Conservation (phyloP, 768 basidiomycete genomes). For the Amanita pseudoporphyria region DNA sequence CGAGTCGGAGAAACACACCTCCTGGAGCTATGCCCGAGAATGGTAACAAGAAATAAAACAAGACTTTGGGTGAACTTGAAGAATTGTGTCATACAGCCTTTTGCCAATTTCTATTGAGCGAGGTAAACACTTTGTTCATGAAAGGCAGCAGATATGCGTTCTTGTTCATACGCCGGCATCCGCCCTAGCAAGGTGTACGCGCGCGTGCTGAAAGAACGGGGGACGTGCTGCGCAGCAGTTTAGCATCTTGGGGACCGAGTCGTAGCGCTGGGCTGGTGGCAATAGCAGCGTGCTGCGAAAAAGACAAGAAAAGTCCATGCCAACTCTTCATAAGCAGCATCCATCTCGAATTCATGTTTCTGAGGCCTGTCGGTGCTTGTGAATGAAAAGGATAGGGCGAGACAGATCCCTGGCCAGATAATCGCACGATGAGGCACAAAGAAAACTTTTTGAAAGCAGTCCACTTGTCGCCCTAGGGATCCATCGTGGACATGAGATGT, state of each 20-base stretch:
- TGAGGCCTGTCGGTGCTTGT: background rate
- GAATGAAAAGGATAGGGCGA: background rate
- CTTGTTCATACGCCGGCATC: too few species aligned
- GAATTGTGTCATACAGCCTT: too few species aligned
- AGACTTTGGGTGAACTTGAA: too few species aligned
- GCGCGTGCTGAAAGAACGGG: background rate
- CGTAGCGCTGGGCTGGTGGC: background rate
- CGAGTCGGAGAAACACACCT: background rate
- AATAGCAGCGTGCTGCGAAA: background rate
- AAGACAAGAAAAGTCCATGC: background rate
- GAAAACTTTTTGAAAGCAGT: too few species aligned
- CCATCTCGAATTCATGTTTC: background rate
- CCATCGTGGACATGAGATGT: too few species aligned
- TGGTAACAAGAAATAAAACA: background rate
- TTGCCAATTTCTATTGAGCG: too few species aligned
- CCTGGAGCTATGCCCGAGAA: background rate
- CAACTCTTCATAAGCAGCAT: background rate
- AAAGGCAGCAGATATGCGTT: too few species aligned
- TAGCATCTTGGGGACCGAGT: slow-evolving; percentile 1
- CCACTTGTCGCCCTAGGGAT: too few species aligned
- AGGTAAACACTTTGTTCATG: too few species aligned
- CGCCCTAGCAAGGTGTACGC: background rate
- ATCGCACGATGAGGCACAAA: background rate
- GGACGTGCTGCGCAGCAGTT: slow-evolving; percentile 2
- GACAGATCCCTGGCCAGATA: background rate